Base-by-base conservation (phyloP, 805 yeast species). In the Lipomyces japonicus region DNA sequence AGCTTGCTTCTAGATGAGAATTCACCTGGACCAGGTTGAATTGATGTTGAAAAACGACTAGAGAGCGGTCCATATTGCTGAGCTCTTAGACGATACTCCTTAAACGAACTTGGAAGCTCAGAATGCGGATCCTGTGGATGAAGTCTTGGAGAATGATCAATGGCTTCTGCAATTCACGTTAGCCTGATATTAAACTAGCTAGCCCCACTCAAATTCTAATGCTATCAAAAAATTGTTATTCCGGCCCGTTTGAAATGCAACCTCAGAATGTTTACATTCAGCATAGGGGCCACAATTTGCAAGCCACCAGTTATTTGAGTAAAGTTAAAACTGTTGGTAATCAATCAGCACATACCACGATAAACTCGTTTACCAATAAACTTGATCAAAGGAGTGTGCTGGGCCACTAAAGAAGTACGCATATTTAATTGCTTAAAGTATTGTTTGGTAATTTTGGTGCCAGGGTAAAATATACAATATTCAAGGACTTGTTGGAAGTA, bases 311-410 rank as follows among this genome's bases (percentile, higher is more conserved):
- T n/a, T n/a, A n/a, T n/a, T n/a, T n/a, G n/a, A n/a, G n/a, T n/a
- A n/a, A n/a, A n/a, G n/a, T n/a, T 28, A 28, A 28, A 7, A 28
- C 31, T 7, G 7, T 28, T 12, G 31, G 10, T 12, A 28, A 12
- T n/a, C n/a, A 22, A 23, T 5, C 49, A 70, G 71, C 81, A 74
- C 58, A 72, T 68, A 50, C 71, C 65, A 26, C 72, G 64, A 66
- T 39, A 25, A 50, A 51, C 43, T 43, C 88, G 83, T 41, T 89
- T 89, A 37, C 97, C 96, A 41, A 88, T 78, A 65, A 91, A 91
- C 64, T 83, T 84, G 70, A 91, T 91, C 67, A 81, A 73, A 14
- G 95, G 96, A 22, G 67, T 61, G 48, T 69, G 62, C 41, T 61
- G 51, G 7, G 55, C 53, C 16, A 51, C 53, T 25, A 53, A 25